Percentiles rank a stretch among this genome's conserved stretches.
These are phyloP conservation scores for Suillus lakei DNA, from an alignment of 768 basidiomycete species.

Conservation along the genomic window DNA sequence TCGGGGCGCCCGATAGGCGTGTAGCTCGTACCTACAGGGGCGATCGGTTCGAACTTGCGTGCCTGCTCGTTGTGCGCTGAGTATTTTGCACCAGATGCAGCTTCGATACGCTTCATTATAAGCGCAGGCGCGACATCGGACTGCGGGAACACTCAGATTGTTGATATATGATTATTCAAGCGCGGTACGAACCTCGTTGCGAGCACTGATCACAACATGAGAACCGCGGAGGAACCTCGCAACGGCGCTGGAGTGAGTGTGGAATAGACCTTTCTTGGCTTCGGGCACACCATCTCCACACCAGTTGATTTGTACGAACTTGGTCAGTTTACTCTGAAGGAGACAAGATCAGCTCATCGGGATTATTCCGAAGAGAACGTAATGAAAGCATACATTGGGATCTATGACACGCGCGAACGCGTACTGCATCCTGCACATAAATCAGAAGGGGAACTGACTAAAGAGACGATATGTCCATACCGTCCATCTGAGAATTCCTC, in stretches of 20 bases:
- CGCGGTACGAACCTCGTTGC: conserved; percentile 69
- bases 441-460: conserved; percentile 14
- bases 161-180: not conserved
- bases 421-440: conserved; percentile 79
- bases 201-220: conserved; percentile 85
- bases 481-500: conserved; percentile 96
- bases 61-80: conserved; percentile 80
- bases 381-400: conserved; percentile 63
- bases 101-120: conserved; percentile 88
- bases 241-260: conserved; percentile 83
- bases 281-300: conserved; percentile 97
- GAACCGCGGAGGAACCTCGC: conserved; percentile 80
- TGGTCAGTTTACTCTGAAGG: conserved; percentile 75
- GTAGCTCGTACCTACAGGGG: conserved; percentile 80
- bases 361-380: not conserved
- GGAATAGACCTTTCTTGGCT: conserved; percentile 90
- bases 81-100: conserved; percentile 90
- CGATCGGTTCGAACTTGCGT: conserved; percentile 77
- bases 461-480: conserved; percentile 44
- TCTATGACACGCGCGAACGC: conserved; percentile 88
- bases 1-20: conserved; percentile 77
- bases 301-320: conserved; percentile 97
- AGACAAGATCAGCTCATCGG: not conserved
- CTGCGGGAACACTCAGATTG: conserved; percentile 38
- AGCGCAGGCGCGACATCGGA: conserved; percentile 78